These are phyloP conservation scores for Cladosporium sp. DNA, from an alignment of 2,329 filamentous ascomycete species.

Conservation along the genomic window DNA sequence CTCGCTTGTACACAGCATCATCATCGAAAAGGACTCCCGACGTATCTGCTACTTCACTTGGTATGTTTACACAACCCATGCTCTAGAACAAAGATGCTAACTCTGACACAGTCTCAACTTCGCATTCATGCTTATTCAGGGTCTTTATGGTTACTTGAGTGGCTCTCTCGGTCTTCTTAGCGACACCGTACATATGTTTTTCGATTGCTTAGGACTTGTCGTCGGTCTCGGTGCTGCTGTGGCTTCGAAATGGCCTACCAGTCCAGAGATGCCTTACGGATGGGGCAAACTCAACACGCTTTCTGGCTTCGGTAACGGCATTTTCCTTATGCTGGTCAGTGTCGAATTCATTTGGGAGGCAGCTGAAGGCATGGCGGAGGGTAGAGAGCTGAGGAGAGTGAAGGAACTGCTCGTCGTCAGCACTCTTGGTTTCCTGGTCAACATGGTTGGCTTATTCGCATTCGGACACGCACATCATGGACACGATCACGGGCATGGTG, in stretches of 20 bases:
- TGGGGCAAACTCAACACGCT: slow-evolving; percentile 96
- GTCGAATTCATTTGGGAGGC: slow-evolving; percentile 96
- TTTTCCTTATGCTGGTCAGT: slow-evolving; percentile 93
- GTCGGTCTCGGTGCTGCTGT: slow-evolving; percentile 91
- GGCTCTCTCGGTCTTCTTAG: slow-evolving; percentile 93
- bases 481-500: slow-evolving; percentile 52
- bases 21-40: slow-evolving; percentile 88
- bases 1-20: slow-evolving; percentile 80
- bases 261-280: slow-evolving; percentile 85
- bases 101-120: slow-evolving; percentile 74
- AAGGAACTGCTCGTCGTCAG: slow-evolving; percentile 88
- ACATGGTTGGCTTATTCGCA: slow-evolving; percentile 86
- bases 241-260: slow-evolving; percentile 95
- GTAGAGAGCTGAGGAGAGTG: slow-evolving; percentile 79
- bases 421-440: slow-evolving; percentile 81
- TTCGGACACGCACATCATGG: slow-evolving; percentile 64
- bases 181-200: slow-evolving; percentile 99
- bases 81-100: slow-evolving; percentile 22
- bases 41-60: slow-evolving; percentile 97
- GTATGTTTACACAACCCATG: slow-evolving; percentile 52
- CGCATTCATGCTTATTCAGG: slow-evolving; percentile 89
- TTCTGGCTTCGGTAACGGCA: slow-evolving; percentile 93
- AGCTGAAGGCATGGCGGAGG: slow-evolving; percentile 81
- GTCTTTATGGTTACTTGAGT: slow-evolving; percentile 89
- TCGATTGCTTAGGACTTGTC: slow-evolving; percentile 89